phyloP scores from a whole-genome alignment of 352 stramenopile genomes.

The Phytophthora multivora region DNA sequence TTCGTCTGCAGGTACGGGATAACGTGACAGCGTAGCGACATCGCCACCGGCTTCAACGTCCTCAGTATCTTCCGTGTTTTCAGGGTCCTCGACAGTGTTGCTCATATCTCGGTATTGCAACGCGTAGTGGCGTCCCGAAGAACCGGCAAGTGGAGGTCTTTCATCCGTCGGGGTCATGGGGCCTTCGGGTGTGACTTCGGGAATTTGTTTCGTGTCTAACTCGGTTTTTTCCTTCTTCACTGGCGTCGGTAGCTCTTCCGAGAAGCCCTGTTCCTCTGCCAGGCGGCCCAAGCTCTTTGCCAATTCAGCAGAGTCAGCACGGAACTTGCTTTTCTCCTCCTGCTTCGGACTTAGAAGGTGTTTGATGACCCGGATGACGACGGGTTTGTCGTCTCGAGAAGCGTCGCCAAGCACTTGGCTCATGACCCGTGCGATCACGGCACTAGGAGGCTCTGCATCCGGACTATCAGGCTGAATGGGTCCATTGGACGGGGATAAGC shows the following conservation, averaged over 20 bases:
- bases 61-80: constrained; percentile 23
- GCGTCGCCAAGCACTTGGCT: constrained; percentile 48
- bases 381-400: constrained; percentile 34
- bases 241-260: constrained; percentile 8
- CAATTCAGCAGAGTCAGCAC: constrained; percentile 22
- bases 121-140: constrained; percentile 41
- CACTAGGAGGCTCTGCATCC: constrained; percentile 21
- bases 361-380: constrained; percentile 59
- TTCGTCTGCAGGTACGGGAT: constrained; percentile 52
- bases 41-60: constrained; percentile 1
- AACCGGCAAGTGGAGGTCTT: constrained; percentile 30
- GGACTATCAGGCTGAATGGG: constrained; percentile 31
- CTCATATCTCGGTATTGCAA: constrained; percentile 27
- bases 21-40: constrained; percentile 23
- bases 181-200: constrained; percentile 11
- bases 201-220: neutral
- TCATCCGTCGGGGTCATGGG: constrained; percentile 6
- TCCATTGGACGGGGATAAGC: constrained; percentile 21
- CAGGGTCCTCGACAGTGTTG: constrained; percentile 4
- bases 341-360: constrained; percentile 44
- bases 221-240: neutral
- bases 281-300: constrained; percentile 20
- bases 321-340: constrained; percentile 21
- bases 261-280: constrained; percentile 26
- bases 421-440: constrained; percentile 42